Conservation (phyloP, 495 filamentous ascomycete species). For the Oidiodendron maius region DNA sequence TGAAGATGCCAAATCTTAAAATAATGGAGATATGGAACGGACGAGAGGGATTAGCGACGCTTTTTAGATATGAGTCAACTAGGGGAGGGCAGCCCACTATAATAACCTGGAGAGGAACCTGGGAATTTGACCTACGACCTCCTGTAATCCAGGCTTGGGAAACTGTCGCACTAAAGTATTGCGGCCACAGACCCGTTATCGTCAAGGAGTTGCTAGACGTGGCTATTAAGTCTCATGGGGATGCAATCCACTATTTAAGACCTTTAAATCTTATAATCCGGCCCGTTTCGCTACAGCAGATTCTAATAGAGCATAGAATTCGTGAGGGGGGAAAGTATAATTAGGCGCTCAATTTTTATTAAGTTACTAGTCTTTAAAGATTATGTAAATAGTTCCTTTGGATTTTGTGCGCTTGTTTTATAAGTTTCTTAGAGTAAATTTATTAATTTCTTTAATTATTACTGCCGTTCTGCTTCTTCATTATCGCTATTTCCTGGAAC, state of each 20-base stretch:
- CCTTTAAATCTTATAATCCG: conserved; percentile 27
- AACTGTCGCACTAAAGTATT: conserved; percentile 24
- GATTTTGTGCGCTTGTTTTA: too few relatives aligned
- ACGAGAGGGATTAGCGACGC: conserved; percentile 26
- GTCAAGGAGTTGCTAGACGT: conserved; percentile 24
- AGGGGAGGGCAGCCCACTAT: conserved; percentile 16
- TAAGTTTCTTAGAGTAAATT: too few relatives aligned
- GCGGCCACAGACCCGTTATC: conserved; percentile 5
- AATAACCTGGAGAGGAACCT: conserved; percentile 31
- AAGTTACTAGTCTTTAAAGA: too few relatives aligned
- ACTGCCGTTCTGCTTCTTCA: too few relatives aligned
- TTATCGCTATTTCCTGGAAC: too few relatives aligned
- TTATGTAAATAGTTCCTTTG: too few relatives aligned
- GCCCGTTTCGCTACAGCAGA: conserved; percentile 29
- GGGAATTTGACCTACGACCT: conserved; percentile 27
- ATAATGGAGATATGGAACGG: conserved; percentile 38
- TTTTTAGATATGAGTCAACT: conserved; percentile 29
- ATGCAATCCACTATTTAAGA: conserved; percentile 24
- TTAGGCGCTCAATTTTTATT: too few relatives aligned
- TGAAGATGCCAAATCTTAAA: conserved; percentile 30
- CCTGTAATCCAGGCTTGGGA: conserved; percentile 30
- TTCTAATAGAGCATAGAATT: conserved; percentile 25
- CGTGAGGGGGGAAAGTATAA: conserved; percentile 24
- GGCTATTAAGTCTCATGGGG: conserved; percentile 27
- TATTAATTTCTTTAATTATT: too few relatives aligned